Evolutionary conservation across 495 filamentous ascomycete species (phyloP).

Genomic region (Daldinia concentrica): DNA sequence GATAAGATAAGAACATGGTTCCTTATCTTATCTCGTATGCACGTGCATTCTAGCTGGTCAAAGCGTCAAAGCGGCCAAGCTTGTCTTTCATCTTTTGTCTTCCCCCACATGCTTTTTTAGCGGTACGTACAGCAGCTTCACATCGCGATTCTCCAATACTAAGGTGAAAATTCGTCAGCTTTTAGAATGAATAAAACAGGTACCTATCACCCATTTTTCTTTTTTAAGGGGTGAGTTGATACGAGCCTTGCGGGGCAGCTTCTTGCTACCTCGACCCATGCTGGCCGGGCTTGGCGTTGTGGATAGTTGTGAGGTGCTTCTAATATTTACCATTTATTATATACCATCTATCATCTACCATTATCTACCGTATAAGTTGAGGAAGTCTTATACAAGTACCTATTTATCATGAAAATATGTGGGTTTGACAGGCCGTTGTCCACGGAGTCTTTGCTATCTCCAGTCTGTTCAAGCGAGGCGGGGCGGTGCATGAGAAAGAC

Average conservation of each 20-base stretch:
- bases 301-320: slow-evolving; percentile 18
- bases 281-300: slow-evolving; percentile 30
- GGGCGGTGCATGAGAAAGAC: slow-evolving; percentile 30
- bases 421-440: slow-evolving; percentile 7
- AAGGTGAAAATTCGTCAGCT: slow-evolving; percentile 13
- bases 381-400: slow-evolving; percentile 39
- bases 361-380: slow-evolving; percentile 21
- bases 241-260: slow-evolving; percentile 5
- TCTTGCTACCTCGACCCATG: slow-evolving; percentile 30
- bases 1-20: slow-evolving; percentile 26
- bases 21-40: slow-evolving; percentile 25
- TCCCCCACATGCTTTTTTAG: neutral
- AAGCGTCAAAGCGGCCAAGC: neutral
- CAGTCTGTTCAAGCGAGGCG: slow-evolving; percentile 19
- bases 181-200: slow-evolving; percentile 7
- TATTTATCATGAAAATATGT: slow-evolving; percentile 36
- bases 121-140: neutral
- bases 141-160: slow-evolving; percentile 2
- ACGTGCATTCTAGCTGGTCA: slow-evolving; percentile 8
- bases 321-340: slow-evolving; percentile 18
- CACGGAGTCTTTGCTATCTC: slow-evolving; percentile 23
- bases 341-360: neutral
- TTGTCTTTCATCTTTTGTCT: neutral
- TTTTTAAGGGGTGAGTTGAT: neutral
- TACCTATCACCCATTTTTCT: neutral